Conservation (phyloP, 495 filamentous ascomycete species). For the Immersiella caudata region DNA sequence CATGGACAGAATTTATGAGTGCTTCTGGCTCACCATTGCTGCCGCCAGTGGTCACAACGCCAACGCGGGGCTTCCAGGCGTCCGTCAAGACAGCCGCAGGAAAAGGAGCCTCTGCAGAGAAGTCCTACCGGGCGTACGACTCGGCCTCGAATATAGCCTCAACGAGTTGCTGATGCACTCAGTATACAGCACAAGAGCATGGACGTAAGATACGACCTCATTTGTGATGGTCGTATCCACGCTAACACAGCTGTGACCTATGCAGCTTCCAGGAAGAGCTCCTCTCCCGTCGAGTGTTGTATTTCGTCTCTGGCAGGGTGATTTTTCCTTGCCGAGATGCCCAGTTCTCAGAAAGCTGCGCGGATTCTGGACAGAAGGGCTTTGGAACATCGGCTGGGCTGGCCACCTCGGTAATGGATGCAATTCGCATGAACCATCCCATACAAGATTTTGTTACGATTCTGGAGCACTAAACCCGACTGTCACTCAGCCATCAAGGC, state of each 20-base stretch:
- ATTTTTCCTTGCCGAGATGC: slow-evolving; percentile 14
- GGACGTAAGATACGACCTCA: slow-evolving; percentile 16
- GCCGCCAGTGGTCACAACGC: slow-evolving; percentile 17
- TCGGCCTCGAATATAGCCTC: not conserved
- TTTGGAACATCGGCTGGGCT: too few species aligned
- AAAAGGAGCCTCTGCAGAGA: not conserved
- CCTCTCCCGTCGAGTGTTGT: slow-evolving; percentile 20
- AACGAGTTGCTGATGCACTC: not conserved
- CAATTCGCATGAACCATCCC: not conserved
- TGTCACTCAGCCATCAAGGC: slow-evolving; percentile 21
- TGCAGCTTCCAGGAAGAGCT: slow-evolving; percentile 28
- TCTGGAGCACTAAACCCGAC: slow-evolving; percentile 20
- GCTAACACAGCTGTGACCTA: not conserved
- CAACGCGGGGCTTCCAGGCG: slow-evolving; percentile 19
- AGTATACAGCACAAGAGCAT: slow-evolving; percentile 17
- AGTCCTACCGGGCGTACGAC: not conserved
- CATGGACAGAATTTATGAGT: slow-evolving; percentile 26
- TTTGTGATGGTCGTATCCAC: not conserved
- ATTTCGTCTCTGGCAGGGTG: slow-evolving; percentile 18
- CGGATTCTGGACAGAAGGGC: not conserved
- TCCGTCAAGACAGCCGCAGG: not conserved
- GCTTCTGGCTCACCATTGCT: slow-evolving; percentile 14
- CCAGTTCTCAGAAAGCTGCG: not conserved
- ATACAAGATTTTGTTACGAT: slow-evolving; percentile 12
- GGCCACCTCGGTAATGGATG: not conserved